phyloP scores from a whole-genome alignment of 2,329 filamentous ascomycete genomes.

The Xylaria sp. region DNA sequence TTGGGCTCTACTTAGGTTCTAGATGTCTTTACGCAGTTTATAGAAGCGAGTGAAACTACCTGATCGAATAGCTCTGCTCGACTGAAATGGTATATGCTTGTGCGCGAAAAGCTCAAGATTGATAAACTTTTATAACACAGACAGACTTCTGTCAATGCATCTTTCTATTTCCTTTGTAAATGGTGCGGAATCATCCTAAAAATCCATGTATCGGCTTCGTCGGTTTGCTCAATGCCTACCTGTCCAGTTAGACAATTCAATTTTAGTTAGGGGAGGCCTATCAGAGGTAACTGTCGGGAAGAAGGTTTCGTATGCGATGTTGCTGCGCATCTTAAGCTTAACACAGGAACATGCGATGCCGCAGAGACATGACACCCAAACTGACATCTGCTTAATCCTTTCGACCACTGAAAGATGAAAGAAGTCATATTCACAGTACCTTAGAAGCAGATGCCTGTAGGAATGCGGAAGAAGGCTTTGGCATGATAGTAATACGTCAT shows the following conservation, averaged over 20 bases:
- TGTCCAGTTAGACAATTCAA: background rate
- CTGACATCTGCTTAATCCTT: background rate
- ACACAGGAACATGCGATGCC: background rate
- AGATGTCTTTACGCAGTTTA: background rate
- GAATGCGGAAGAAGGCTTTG: background rate
- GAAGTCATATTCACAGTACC: background rate
- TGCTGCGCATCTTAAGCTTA: conserved; percentile 17
- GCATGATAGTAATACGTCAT: background rate
- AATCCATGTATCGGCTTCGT: background rate
- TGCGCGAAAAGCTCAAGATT: background rate
- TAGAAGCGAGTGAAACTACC: background rate
- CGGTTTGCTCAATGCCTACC: background rate
- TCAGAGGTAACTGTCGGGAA: background rate
- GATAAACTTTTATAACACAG: background rate
- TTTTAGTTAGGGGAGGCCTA: background rate
- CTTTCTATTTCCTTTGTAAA: background rate
- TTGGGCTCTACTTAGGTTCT: background rate
- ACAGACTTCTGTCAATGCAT: background rate
- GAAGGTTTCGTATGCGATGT: conserved; percentile 2
- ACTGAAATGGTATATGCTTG: background rate
- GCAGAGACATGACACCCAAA: conserved; percentile 3
- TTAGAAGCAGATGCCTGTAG: background rate
- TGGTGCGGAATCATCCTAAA: no score
- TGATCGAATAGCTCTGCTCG: background rate
- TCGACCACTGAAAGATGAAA: background rate